Evolutionary conservation across 2,329 filamentous ascomycete genomes (phyloP).

Genomic region (Zalaria sp.): DNA sequence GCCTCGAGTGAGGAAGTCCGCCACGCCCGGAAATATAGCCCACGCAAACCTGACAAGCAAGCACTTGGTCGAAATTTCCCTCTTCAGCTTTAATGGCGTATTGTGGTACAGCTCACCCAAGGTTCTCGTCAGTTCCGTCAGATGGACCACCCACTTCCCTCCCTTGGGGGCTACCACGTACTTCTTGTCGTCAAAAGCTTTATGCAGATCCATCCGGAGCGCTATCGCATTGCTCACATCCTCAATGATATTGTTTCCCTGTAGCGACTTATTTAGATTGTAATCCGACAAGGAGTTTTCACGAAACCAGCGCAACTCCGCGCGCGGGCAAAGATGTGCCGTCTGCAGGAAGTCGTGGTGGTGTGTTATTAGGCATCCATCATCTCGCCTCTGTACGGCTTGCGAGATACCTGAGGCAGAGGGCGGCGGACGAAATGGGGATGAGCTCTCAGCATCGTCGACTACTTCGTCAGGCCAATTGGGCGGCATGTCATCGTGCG

Average conservation of each 20-base stretch:
- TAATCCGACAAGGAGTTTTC: constrained; percentile 5
- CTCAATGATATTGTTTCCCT: constrained; percentile 3
- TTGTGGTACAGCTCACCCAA: constrained; percentile 5
- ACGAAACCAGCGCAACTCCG: constrained; percentile 6
- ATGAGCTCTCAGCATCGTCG: not conserved
- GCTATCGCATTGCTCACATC: constrained; percentile 6
- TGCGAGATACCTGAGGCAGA: constrained; percentile 2
- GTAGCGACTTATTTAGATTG: constrained; percentile 1
- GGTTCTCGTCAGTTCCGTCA: constrained; percentile 3
- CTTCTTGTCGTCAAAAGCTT: constrained; percentile 4
- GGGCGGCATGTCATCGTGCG: constrained; percentile 3
- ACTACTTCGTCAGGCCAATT: constrained; percentile 1
- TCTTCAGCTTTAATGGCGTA: not conserved
- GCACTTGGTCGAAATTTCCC: constrained; percentile 1
- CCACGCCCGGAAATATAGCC: constrained; percentile 5
- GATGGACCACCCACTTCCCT: constrained; percentile 4
- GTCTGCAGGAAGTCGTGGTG: constrained; percentile 5
- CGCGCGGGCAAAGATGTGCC: constrained; percentile 8
- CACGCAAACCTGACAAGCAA: constrained; percentile 5
- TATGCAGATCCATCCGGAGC: constrained; percentile 6
- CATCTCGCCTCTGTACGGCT: constrained; percentile 5
- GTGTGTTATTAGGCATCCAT: constrained; percentile 1
- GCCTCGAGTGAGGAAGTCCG: constrained; percentile 3
- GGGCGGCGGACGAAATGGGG: not conserved
- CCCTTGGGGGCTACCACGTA: constrained; percentile 5